A percentile compares a stretch with the other conserved stretches of the same genome.
phyloP scores from a whole-genome alignment of 2,329 filamentous ascomycete genomes.

The Trichoderma hamatum region DNA sequence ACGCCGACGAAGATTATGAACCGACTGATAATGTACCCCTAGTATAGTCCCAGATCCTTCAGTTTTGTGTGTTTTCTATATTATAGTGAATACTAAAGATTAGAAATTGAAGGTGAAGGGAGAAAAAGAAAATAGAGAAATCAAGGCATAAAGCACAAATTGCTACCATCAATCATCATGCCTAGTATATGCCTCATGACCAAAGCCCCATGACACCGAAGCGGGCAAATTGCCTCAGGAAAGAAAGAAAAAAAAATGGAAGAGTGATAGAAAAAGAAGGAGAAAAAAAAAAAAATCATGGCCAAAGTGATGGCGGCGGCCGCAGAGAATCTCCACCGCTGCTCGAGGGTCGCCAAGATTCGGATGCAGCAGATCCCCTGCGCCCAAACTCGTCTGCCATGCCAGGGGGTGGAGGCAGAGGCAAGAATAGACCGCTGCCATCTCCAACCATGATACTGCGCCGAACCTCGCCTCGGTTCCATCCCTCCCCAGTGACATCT shows the following conservation, averaged over 20 bases:
- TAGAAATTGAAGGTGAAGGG: not conserved
- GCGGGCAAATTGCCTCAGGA: not conserved
- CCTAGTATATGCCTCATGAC: conserved; percentile 11
- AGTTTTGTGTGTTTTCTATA: conserved; percentile 12
- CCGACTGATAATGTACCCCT: not conserved
- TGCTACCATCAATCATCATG: conserved; percentile 23
- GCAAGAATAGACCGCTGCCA: conserved; percentile 55
- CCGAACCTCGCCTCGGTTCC: conserved; percentile 56
- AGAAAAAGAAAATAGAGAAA: not conserved
- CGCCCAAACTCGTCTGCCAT: not conserved
- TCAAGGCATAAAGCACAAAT: not conserved
- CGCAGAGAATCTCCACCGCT: conserved; percentile 24
- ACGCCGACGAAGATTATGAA: conserved; percentile 13
- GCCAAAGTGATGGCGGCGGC: conserved; percentile 19
- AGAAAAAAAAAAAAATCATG: not conserved
- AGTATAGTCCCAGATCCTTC: conserved; percentile 11
- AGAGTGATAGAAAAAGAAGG: not conserved
- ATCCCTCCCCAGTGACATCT: conserved; percentile 52
- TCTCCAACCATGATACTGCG: conserved; percentile 59
- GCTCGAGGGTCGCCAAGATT: conserved; percentile 35
- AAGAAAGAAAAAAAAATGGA: not conserved
- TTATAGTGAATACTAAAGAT: conserved; percentile 8
- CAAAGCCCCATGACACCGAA: conserved; percentile 10
- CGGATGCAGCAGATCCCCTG: conserved; percentile 29
- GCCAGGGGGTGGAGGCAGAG: conserved; percentile 47